A percentile compares a stretch with the other conserved stretches of the same genome.
phyloP scores from a whole-genome alignment of 106 monocot genomes.

The Agapanthus africanus region DNA sequence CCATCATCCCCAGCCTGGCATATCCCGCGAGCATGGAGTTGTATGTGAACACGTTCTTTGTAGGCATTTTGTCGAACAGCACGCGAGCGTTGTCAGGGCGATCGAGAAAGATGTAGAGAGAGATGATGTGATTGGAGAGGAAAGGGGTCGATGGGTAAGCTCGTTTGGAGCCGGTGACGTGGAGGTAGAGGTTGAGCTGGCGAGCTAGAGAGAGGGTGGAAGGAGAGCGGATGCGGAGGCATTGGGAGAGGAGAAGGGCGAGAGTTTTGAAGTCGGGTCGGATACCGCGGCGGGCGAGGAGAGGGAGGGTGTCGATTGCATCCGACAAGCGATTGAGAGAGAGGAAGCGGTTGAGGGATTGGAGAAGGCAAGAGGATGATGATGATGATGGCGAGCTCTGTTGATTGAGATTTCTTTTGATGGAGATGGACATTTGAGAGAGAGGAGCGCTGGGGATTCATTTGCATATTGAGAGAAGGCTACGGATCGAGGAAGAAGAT shows the following conservation, averaged over 20 bases:
- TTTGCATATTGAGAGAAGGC: slow-evolving; percentile 1
- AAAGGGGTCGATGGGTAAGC: slow-evolving; percentile 16
- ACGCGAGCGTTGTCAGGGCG: slow-evolving; percentile 26
- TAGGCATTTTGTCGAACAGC: slow-evolving; percentile 56
- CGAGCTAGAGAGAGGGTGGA: slow-evolving; percentile 20
- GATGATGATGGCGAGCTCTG: too few species aligned
- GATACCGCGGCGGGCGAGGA: slow-evolving; percentile 43
- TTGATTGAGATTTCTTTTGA: slow-evolving; percentile 9
- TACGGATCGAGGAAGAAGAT: neutral
- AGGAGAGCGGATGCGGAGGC: slow-evolving; percentile 27
- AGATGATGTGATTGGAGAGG: slow-evolving; percentile 52
- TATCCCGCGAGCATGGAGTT: slow-evolving; percentile 79
- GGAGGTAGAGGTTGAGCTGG: too few species aligned
- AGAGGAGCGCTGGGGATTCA: neutral
- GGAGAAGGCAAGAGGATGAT: slow-evolving; percentile 33
- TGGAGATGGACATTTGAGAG: slow-evolving; percentile 9
- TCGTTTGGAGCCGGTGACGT: slow-evolving; percentile 21
- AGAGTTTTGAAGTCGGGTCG: too few species aligned
- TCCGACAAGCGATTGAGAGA: slow-evolving; percentile 16
- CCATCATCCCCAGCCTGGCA: slow-evolving; percentile 26
- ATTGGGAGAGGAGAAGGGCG: slow-evolving; percentile 44
- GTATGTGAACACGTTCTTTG: slow-evolving; percentile 46
- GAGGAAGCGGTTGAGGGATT: slow-evolving; percentile 31
- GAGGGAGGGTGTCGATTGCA: slow-evolving; percentile 36
- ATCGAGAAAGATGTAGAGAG: slow-evolving; percentile 31